phyloP scores from a whole-genome alignment of 371 early-diverging fungal genomes.

The Actinomortierella ambigua region DNA sequence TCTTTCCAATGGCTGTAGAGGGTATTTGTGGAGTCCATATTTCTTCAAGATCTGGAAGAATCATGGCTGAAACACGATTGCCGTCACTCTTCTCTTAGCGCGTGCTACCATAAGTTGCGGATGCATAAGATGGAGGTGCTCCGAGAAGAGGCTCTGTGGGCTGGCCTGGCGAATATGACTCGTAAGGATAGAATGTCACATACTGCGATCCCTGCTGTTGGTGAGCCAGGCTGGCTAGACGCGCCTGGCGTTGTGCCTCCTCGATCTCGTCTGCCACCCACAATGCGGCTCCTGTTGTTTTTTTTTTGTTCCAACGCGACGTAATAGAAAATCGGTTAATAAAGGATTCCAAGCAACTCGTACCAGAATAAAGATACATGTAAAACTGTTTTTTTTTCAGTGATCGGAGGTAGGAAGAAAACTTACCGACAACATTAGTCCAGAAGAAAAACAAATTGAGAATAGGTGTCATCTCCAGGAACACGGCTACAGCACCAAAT shows the following conservation, averaged over 20 bases:
- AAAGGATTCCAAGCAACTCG: not conserved
- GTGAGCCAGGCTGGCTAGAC: constrained; percentile 17
- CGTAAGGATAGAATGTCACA: constrained; percentile 42
- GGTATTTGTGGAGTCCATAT: too few relatives aligned
- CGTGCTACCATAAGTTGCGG: too few relatives aligned
- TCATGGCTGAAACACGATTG: too few relatives aligned
- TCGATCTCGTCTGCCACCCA: constrained; percentile 71
- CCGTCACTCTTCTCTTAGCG: too few relatives aligned
- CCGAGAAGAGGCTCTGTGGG: constrained; percentile 33
- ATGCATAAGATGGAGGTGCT: too few relatives aligned
- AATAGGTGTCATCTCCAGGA: constrained; percentile 65
- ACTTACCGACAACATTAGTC: constrained; percentile 65
- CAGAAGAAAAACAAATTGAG: constrained; percentile 69
- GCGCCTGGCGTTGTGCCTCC: constrained; percentile 47
- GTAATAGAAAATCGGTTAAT: too few relatives aligned
- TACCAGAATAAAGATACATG: not conserved
- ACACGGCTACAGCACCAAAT: constrained; percentile 67
- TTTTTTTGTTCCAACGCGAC: too few relatives aligned
- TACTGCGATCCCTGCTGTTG: constrained; percentile 31
- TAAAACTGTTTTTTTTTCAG: too few relatives aligned
- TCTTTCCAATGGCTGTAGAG: too few relatives aligned
- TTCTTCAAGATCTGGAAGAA: too few relatives aligned
- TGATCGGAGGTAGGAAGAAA: not conserved
- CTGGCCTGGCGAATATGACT: constrained; percentile 20
- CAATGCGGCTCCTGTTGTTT: constrained; percentile 67